A percentile compares a stretch with the other conserved stretches of the same genome.
Conservation (phyloP, 139 green algal species). For the Closterium sp. region DNA sequence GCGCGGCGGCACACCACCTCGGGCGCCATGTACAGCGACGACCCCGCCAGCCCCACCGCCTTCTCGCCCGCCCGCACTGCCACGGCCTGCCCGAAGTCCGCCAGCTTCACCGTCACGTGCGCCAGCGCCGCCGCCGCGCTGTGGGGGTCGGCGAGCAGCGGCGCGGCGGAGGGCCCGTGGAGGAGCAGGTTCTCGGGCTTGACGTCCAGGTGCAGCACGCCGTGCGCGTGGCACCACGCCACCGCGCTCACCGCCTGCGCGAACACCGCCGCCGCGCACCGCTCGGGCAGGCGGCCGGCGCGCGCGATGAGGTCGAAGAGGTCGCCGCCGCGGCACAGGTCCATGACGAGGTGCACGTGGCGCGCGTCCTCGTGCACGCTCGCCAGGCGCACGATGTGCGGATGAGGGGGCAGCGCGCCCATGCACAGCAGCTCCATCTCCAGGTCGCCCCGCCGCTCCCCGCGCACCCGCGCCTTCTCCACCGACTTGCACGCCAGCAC, state of each 20-base stretch:
- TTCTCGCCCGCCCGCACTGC: slow-evolving; percentile 51
- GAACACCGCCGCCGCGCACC: slow-evolving; percentile 17
- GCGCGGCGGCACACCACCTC: slow-evolving; percentile 61
- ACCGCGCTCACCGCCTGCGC: slow-evolving; percentile 22
- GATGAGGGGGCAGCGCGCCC: slow-evolving; percentile 14
- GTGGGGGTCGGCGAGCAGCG: background rate
- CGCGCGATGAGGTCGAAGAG: slow-evolving; percentile 90
- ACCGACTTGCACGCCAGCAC: slow-evolving; percentile 65
- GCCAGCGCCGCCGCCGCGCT: slow-evolving; percentile 13
- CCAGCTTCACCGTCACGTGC: slow-evolving; percentile 66
- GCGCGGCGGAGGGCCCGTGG: slow-evolving; percentile 36
- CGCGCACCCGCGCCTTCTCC: background rate
- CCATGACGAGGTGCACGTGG: slow-evolving; percentile 38
- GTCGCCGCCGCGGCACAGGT: slow-evolving; percentile 85
- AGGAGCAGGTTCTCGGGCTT: slow-evolving; percentile 83
- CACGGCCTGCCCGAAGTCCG: slow-evolving; percentile 71
- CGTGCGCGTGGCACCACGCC: slow-evolving; percentile 69
- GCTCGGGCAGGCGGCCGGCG: slow-evolving; percentile 6
- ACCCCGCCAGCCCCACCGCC: slow-evolving; percentile 69
- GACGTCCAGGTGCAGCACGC: slow-evolving; percentile 77
- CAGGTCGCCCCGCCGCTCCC: slow-evolving; percentile 16
- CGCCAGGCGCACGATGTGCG: slow-evolving; percentile 32
- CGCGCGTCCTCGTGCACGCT: slow-evolving; percentile 31
- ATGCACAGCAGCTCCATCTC: slow-evolving; percentile 42
- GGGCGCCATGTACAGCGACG: slow-evolving; percentile 72